Evolutionary conservation across 768 basidiomycete species (phyloP).

Genomic region (Auriscalpium vulgare): DNA sequence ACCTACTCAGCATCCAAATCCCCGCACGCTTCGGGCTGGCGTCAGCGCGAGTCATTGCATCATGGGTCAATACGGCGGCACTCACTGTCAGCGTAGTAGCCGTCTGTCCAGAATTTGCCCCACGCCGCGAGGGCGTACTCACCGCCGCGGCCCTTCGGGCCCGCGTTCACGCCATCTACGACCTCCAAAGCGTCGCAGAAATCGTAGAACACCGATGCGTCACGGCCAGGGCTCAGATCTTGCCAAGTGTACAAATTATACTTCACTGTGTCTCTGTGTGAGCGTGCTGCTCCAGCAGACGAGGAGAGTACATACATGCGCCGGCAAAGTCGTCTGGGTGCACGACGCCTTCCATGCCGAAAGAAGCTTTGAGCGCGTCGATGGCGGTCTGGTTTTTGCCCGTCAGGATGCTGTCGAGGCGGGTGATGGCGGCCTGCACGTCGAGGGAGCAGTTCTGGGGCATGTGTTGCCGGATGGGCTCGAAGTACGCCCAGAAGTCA

Average conservation of each 20-base stretch:
- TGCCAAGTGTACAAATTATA: conserved; percentile 68
- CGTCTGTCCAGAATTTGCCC: conserved; percentile 48
- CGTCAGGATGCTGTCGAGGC: conserved; percentile 51
- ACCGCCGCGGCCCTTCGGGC: conserved; percentile 50
- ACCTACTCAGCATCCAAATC: conserved; percentile 20
- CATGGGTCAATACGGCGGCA: conserved; percentile 2
- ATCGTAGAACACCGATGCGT: conserved; percentile 39
- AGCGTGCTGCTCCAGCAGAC: neutral
- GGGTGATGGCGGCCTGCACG: conserved; percentile 51
- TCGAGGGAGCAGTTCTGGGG: conserved; percentile 69
- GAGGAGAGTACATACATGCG: conserved; percentile 29
- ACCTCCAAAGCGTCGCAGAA: conserved; percentile 68
- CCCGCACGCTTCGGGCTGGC: conserved; percentile 40
- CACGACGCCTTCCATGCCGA: conserved; percentile 47
- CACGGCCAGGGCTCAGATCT: conserved; percentile 42
- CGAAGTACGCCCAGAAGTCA: conserved; percentile 67
- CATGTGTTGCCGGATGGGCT: conserved; percentile 62
- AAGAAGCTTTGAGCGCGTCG: conserved; percentile 44
- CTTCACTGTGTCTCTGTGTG: conserved; percentile 18
- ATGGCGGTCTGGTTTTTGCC: conserved; percentile 39
- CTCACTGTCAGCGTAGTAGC: conserved; percentile 38
- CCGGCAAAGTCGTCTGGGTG: conserved; percentile 65
- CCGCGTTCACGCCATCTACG: conserved; percentile 44
- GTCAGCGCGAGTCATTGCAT: neutral
- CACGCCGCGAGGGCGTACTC: conserved; percentile 53